phyloP scores from a whole-genome alignment of 768 basidiomycete genomes.

The Trichaptum fuscoviolaceum region DNA sequence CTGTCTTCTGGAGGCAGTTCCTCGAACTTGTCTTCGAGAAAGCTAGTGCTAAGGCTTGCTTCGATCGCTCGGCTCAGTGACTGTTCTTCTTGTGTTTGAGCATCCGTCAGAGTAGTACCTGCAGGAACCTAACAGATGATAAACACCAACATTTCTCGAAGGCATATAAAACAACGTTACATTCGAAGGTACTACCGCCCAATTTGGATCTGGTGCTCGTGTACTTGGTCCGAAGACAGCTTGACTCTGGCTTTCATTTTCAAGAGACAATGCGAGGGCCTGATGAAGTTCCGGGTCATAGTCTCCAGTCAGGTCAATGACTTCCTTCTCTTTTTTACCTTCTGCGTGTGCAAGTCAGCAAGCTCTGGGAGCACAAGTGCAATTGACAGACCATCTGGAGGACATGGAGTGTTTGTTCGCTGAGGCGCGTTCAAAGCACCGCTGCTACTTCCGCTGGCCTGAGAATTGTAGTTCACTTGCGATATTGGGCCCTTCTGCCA shows the following conservation, averaged over 20 bases:
- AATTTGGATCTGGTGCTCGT: constrained; percentile 57
- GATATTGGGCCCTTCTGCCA: constrained; percentile 2
- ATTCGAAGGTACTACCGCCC: constrained; percentile 68
- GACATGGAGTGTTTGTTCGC: constrained; percentile 18
- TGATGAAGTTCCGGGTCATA: constrained; percentile 46
- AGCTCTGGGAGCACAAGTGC: neutral
- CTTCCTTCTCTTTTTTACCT: constrained; percentile 23
- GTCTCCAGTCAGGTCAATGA: constrained; percentile 60
- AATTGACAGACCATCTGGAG: constrained; percentile 22
- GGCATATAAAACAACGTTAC: constrained; percentile 29
- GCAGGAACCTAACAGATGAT: constrained; percentile 26
- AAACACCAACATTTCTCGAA: neutral
- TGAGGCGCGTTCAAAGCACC: constrained; percentile 11
- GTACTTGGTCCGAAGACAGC: constrained; percentile 53
- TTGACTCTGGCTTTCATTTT: constrained; percentile 24
- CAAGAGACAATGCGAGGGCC: constrained; percentile 51
- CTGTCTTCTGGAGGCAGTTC: constrained; percentile 46
- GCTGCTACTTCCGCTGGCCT: neutral
- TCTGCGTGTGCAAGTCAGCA: constrained; percentile 16
- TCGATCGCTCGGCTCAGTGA: constrained; percentile 65
- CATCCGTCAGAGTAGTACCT: constrained; percentile 23
- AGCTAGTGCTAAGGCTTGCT: constrained; percentile 51
- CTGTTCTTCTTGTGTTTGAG: constrained; percentile 47
- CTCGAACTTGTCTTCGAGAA: constrained; percentile 45
- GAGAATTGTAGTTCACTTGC: too few relatives aligned